These are phyloP conservation scores for Botryotinia narcissicola DNA, from an alignment of 2,329 filamentous ascomycete species.

Conservation along the genomic window DNA sequence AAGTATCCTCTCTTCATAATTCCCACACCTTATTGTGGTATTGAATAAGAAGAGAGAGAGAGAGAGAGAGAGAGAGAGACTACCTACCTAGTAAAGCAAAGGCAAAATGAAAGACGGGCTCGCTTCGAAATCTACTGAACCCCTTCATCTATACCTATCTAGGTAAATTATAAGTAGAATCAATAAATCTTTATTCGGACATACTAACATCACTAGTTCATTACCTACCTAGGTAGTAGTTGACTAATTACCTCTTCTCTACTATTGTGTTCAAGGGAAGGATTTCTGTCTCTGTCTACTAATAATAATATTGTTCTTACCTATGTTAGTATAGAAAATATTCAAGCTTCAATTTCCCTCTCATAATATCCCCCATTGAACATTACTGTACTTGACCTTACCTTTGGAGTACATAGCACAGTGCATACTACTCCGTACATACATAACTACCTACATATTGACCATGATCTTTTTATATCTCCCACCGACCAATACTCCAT, in stretches of 20 bases:
- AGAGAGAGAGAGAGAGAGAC: too few relatives aligned
- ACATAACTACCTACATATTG: neutral
- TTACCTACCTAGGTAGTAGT: neutral
- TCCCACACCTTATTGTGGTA: neutral
- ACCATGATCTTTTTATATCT: neutral
- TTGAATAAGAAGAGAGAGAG: too few relatives aligned
- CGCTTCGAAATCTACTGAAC: conserved; percentile 16
- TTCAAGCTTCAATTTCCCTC: neutral
- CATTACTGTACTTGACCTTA: neutral
- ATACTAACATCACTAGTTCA: neutral
- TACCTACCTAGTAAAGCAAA: neutral
- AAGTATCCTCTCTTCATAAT: neutral
- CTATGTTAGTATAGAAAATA: neutral
- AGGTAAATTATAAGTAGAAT: neutral
- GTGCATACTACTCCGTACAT: neutral
- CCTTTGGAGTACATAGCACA: too few relatives aligned
- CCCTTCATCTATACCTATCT: conserved; percentile 3
- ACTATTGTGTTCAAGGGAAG: neutral
- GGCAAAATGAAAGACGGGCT: neutral
- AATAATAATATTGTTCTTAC: neutral
- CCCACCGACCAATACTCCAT: neutral
- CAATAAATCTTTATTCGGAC: too few relatives aligned
- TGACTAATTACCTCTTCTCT: neutral
- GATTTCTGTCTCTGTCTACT: neutral
- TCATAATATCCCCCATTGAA: neutral